Conservation (phyloP, 1,284 basidiomycete genomes). For the Cryptococcus amylolentus region DNA sequence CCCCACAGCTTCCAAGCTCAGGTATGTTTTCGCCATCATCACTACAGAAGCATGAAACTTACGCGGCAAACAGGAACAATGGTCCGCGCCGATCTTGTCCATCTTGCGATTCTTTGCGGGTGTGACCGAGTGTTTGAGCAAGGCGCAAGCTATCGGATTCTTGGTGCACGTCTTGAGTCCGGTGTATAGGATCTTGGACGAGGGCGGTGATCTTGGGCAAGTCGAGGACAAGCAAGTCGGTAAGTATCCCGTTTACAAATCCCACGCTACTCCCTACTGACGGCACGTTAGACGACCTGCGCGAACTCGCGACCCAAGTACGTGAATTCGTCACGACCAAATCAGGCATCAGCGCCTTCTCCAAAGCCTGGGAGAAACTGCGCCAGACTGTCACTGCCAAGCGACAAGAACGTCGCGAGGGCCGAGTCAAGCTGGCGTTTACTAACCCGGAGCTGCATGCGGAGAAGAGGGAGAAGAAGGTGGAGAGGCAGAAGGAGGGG, state of each 20-base stretch:
- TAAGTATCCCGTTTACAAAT: slow-evolving; percentile 49
- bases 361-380: slow-evolving; percentile 72
- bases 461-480: slow-evolving; percentile 68
- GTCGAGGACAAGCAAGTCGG: slow-evolving; percentile 73
- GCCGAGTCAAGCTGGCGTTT: slow-evolving; percentile 58
- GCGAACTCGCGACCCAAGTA: slow-evolving; percentile 75
- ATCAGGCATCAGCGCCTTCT: slow-evolving; percentile 79
- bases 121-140: slow-evolving; percentile 69
- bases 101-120: slow-evolving; percentile 93
- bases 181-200: slow-evolving; percentile 79
- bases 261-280: background rate
- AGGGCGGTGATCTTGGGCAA: slow-evolving; percentile 59
- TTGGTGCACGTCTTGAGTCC: slow-evolving; percentile 82
- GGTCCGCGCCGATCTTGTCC: slow-evolving; percentile 75
- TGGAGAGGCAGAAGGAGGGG: slow-evolving; percentile 76
- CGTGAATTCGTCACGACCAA: slow-evolving; percentile 82
- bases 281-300: slow-evolving; percentile 66
- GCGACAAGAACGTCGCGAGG: slow-evolving; percentile 68
- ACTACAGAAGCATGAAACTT: background rate
- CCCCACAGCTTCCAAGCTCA: slow-evolving; percentile 26
- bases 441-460: slow-evolving; percentile 51
- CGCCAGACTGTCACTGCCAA: slow-evolving; percentile 67
- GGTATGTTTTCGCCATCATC: slow-evolving; percentile 5
- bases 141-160: slow-evolving; percentile 60
- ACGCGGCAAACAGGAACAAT: slow-evolving; percentile 48